Evolutionary conservation across 306 rosid genomes (phyloP), one percentile per base, ranked within the genome.

Genomic region (Cicer judaicum): DNA sequence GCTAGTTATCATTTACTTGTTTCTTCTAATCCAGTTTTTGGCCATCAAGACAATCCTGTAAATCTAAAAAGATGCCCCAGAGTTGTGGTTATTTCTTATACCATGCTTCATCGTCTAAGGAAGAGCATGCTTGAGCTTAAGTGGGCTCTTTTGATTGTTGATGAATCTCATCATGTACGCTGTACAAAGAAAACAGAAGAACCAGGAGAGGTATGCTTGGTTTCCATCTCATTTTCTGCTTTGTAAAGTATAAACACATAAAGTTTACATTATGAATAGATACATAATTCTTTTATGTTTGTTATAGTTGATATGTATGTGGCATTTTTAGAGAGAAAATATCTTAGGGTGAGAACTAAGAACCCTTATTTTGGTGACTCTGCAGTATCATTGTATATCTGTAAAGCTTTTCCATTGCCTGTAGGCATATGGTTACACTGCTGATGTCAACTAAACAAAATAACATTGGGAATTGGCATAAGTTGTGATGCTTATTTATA

Each of bases 101-200:
- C 90, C 50, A 94, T 94, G 98, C 98, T 94, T 65, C 85, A 90
- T 66, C 98, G 88, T 61, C 78, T 94, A 82, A 83, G 85, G 75
- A 90, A 90, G 81, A 91, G 88, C 85, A 91, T 91, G 89, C 89
- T 91, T 83, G 87, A 84, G 39, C 87, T 53, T 48, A 88, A 94
- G 55, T 94, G 98, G 98, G 90, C 90, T 84, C 85, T 90, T 70
- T 13, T 91, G 66, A 87, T 94, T 84, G 89, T 90, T 76, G 98
- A 94, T 81, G 98, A 94, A 80, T 94, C 97, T 75, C 98, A 94
- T 85, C 96, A 91, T 47, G 85, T 94, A 43, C 89, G 98, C 42
- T 87, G 97, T 75, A 76, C 97, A 10, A 91, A 90, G 84, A 94
- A 91, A 80, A 11, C 80, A 57, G 73, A 87, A 69, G 98, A 94